Percentiles rank a stretch among this genome's conserved stretches.
Evolutionary conservation across 257 asterid genomes (phyloP).

Genomic region (Solanum ahanhuiri): DNA sequence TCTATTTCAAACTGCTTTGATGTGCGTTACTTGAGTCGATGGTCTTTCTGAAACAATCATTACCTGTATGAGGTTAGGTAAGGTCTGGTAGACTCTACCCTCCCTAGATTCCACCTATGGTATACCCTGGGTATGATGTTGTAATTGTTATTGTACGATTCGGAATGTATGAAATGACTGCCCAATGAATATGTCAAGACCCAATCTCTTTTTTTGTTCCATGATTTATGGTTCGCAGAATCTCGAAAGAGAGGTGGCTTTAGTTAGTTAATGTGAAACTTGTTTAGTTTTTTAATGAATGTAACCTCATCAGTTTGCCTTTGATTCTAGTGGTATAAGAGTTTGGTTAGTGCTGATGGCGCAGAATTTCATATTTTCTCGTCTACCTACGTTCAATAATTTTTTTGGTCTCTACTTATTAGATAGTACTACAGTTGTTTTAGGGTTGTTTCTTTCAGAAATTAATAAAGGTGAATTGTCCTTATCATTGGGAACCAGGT

Average conservation of each 20-base stretch:
- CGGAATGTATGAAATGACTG: not conserved
- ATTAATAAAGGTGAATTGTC: not conserved
- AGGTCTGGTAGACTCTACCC: not conserved
- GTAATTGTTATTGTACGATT: not conserved
- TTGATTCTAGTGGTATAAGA: not conserved
- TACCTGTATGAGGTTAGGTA: not conserved
- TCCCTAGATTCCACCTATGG: not conserved
- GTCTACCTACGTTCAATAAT: not conserved
- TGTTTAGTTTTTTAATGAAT: not conserved
- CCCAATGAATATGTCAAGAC: not conserved
- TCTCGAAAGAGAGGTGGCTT: not conserved
- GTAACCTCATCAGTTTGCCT: not conserved
- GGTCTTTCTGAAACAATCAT: not conserved
- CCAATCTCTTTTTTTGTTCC: not conserved
- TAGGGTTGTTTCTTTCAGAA: not conserved
- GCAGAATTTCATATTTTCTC: not conserved
- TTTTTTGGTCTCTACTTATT: not conserved
- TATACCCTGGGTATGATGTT: not conserved
- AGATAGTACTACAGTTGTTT: not conserved
- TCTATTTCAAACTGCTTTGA: not conserved
- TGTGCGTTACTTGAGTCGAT: not conserved
- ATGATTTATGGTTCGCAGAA: not conserved
- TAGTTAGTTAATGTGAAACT: not conserved
- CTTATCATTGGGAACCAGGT: not conserved
- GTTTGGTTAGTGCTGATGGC: not conserved